Evolutionary conservation across 2,329 filamentous ascomycete species (phyloP), one percentile per base, ranked within the genome.

Genomic region (Plectosphaerella plurivora): DNA sequence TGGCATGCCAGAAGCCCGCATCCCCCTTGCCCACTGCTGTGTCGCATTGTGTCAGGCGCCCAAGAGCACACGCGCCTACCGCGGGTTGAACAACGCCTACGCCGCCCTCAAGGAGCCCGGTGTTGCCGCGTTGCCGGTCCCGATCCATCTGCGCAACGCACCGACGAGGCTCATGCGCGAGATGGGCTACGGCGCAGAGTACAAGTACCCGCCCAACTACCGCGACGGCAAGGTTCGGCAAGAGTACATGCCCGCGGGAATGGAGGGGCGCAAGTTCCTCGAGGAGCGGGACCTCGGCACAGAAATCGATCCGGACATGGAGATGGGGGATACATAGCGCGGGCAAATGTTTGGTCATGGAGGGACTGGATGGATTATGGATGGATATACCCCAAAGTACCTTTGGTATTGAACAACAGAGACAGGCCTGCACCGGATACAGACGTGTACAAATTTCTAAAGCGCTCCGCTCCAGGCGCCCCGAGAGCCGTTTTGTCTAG

Each of bases 151-250:
- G 53, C 77, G 94, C 53, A 97, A 97, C 68, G 94, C 94, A 9
- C 93, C 94, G 0, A 97, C 94, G 1, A 81, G 86, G 59, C 67
- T 97, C 58, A 96, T 99, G 93, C 89, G 92, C 62, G 93, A 97
- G 60, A 73, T 97, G 59, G 93, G 91, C 0, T 96, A 91, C 64
- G 92, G 92, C 1, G 86, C 84, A 48, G 89, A 91, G 66, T 99
- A 99, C 70, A 97, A 97, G 69, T 97, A 99, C 65, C 96, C 96
- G 60, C 94, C 94, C 0, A 89, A 96, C 60, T 99, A 93, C 63
- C 72, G 81, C 49, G 84, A 92, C 55, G 94, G 94, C 0, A 82
- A 74, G 60, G 93, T 97, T 1, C 80, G 76, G 57, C 94, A 99
- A 72, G 88, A 92, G 22, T 99, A 97, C 69, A 69, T 99, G n/a